A percentile compares a stretch with the other conserved stretches of the same genome.
phyloP scores from a whole-genome alignment of 2,329 filamentous ascomycete species.

The Endothia cerciana region DNA sequence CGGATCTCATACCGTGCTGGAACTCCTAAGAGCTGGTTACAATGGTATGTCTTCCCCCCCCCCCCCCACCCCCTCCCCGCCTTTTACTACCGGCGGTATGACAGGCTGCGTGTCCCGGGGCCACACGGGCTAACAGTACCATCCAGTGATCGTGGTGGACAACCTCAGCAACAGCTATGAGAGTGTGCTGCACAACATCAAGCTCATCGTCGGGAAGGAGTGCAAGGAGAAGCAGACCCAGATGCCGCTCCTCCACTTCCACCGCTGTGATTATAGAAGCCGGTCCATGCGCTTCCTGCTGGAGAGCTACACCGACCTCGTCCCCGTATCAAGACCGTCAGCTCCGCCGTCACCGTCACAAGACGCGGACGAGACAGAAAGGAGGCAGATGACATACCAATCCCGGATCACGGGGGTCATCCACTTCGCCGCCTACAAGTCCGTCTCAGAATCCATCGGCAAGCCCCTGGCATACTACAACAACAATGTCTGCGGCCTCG shows the following conservation, averaged over 20 bases:
- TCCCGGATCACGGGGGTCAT: conserved; percentile 67
- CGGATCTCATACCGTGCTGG: conserved; percentile 58
- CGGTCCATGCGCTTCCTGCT: conserved; percentile 43
- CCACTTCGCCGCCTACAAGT: conserved; percentile 71
- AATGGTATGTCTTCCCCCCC: conserved; percentile 39
- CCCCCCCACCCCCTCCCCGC: neutral
- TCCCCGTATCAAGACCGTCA: conserved; percentile 17
- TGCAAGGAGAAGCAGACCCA: conserved; percentile 32
- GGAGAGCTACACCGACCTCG: conserved; percentile 40
- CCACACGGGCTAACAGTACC: conserved; percentile 8
- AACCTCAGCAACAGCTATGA: conserved; percentile 49
- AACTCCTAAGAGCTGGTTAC: conserved; percentile 57
- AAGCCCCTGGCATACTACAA: conserved; percentile 66
- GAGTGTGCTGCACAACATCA: conserved; percentile 37
- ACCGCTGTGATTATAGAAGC: conserved; percentile 45
- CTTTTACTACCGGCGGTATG: neutral
- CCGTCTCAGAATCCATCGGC: conserved; percentile 65
- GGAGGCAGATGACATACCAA: conserved; percentile 30
- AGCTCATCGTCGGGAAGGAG: conserved; percentile 36
- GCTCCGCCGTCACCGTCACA: neutral
- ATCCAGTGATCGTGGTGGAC: conserved; percentile 48
- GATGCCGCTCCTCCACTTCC: conserved; percentile 41
- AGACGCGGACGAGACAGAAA: conserved; percentile 17
- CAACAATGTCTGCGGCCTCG: conserved; percentile 68
- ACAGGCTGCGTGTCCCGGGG: neutral